Percentiles rank a stretch among this genome's conserved stretches.
Evolutionary conservation across 805 yeast species (phyloP).

Genomic region (Monosporozyma solicola): DNA sequence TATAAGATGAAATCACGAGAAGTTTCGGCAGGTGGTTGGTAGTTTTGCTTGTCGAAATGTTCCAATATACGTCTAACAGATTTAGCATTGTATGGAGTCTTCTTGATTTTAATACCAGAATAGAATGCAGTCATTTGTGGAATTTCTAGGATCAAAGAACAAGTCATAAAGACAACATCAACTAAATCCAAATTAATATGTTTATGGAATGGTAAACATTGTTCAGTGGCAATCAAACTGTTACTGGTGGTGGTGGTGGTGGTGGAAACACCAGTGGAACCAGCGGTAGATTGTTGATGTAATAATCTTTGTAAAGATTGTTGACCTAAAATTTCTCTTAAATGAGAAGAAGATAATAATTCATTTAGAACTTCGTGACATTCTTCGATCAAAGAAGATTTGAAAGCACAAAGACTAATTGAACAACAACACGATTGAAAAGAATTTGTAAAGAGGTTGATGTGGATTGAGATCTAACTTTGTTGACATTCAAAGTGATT

Average conservation of each 20-base stretch:
- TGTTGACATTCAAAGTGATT: conserved; percentile 71
- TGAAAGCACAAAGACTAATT: conserved; percentile 90
- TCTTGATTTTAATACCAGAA: conserved; percentile 51
- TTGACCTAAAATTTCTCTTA: conserved; percentile 91
- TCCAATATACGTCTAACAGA: conserved; percentile 88
- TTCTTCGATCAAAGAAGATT: conserved; percentile 76
- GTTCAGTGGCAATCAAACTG: conserved; percentile 28
- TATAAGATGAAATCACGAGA: conserved; percentile 88
- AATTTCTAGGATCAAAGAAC: conserved; percentile 81
- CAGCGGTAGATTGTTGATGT: not conserved
- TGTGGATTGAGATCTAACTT: conserved; percentile 33
- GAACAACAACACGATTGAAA: conserved; percentile 92
- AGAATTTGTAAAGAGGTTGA: conserved; percentile 83
- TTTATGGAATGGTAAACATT: conserved; percentile 94
- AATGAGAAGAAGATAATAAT: conserved; percentile 74
- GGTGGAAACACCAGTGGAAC: not conserved
- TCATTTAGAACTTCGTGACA: conserved; percentile 82
- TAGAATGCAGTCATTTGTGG: conserved; percentile 77
- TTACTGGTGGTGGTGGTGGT: conserved; percentile 7
- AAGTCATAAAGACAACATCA: conserved; percentile 88
- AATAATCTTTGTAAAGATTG: conserved; percentile 60
- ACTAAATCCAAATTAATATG: conserved; percentile 92
- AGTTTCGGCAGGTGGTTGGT: conserved; percentile 97
- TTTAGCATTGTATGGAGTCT: conserved; percentile 50
- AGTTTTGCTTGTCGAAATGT: conserved; percentile 86